A percentile compares a stretch with the other conserved stretches of the same genome.
Evolutionary conservation across 2,329 filamentous ascomycete species (phyloP).

Genomic region (Rhynchosporium secalis): DNA sequence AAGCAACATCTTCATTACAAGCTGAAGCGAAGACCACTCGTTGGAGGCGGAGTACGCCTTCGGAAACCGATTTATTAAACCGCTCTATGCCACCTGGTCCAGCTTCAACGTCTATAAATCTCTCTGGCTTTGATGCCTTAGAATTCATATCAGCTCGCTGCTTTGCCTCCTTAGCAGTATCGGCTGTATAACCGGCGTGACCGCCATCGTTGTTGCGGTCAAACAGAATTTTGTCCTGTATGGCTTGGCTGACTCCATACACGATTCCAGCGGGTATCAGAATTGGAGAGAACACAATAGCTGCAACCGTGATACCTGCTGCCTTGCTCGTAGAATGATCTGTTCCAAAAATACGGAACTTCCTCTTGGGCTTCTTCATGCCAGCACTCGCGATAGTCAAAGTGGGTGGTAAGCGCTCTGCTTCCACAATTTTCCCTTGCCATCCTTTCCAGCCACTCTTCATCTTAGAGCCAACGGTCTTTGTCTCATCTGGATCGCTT

Average conservation of each 20-base stretch:
- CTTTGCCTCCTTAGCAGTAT: background rate
- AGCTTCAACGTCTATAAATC: background rate
- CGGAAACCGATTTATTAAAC: background rate
- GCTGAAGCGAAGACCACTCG: background rate
- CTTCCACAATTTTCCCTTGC: background rate
- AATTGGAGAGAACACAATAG: background rate
- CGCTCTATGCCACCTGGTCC: background rate
- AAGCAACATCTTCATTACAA: slow-evolving; percentile 6
- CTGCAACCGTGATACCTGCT: background rate
- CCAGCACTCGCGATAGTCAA: background rate
- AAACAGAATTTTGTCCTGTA: background rate
- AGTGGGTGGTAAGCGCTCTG: background rate
- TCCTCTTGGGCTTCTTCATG: background rate
- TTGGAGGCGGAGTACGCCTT: background rate
- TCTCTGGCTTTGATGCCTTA: background rate
- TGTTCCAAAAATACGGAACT: background rate
- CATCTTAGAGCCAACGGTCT: background rate
- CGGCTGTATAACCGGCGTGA: background rate
- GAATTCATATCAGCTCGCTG: background rate
- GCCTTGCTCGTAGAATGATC: background rate
- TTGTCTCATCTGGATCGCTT: background rate
- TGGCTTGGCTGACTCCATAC: background rate
- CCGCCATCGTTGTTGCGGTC: background rate
- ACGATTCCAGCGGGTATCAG: background rate
- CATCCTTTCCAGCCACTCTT: slow-evolving; percentile 3